phyloP scores from a whole-genome alignment of 2,329 filamentous ascomycete species.

The Paraconiothyrium brasiliense region DNA sequence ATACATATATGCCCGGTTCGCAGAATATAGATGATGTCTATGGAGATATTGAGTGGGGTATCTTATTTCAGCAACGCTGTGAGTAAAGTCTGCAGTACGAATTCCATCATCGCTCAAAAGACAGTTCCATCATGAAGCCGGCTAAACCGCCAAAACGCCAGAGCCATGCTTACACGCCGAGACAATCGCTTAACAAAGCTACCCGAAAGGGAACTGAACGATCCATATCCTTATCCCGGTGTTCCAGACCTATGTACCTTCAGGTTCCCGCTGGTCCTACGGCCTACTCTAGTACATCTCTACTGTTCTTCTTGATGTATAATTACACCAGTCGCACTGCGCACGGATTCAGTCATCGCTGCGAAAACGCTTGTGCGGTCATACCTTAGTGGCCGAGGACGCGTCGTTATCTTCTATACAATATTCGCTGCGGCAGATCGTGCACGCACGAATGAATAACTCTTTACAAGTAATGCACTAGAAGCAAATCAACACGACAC shows the following conservation, averaged over 20 bases:
- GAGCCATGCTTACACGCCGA: background rate
- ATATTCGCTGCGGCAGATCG: conserved; percentile 79
- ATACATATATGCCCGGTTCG: background rate
- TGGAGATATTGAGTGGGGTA: conserved; percentile 30
- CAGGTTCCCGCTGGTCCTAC: background rate
- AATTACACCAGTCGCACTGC: conserved; percentile 54
- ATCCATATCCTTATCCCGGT: no score
- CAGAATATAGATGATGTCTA: background rate
- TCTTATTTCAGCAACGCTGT: conserved; percentile 28
- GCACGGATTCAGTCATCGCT: conserved; percentile 15
- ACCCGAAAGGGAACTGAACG: background rate
- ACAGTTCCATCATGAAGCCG: conserved; percentile 11
- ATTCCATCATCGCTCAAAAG: conserved; percentile 10
- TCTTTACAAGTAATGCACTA: conserved; percentile 81
- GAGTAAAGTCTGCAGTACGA: conserved; percentile 17
- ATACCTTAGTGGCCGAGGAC: conserved; percentile 69
- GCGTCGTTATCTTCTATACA: conserved; percentile 86
- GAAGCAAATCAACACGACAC: conserved; percentile 10
- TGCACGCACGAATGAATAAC: conserved; percentile 75
- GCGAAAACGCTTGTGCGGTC: conserved; percentile 17
- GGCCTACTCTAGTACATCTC: conserved; percentile 43
- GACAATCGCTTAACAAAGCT: background rate
- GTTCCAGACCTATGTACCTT: no score
- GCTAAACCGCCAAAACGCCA: background rate
- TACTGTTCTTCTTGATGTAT: conserved; percentile 44